Percentiles rank a stretch among this genome's conserved stretches.
phyloP scores from a whole-genome alignment of 2,329 filamentous ascomycete species.

The Thielaviopsis musarum region DNA sequence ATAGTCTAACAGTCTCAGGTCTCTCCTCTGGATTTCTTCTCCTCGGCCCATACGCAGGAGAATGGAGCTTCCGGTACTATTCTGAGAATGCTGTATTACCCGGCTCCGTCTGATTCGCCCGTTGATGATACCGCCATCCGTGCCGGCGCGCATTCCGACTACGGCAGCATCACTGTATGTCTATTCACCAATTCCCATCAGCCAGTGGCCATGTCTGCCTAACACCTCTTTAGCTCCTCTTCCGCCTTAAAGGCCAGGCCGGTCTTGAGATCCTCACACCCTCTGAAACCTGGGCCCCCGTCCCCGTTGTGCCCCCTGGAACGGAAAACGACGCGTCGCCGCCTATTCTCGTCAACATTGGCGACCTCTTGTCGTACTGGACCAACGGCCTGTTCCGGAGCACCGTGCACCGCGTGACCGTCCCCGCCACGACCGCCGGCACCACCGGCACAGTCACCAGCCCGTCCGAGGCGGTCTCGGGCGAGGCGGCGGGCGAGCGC shows the following conservation, averaged over 20 bases:
- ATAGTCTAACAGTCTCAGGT: constrained; percentile 19
- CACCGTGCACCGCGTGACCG: constrained; percentile 79
- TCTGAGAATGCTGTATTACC: constrained; percentile 59
- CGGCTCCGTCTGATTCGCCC: constrained; percentile 24
- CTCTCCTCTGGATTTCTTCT: constrained; percentile 36
- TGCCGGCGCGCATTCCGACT: constrained; percentile 85
- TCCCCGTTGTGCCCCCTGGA: constrained; percentile 46
- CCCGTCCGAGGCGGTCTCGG: background rate
- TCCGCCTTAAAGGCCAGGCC: constrained; percentile 70
- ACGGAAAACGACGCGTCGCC: constrained; percentile 41
- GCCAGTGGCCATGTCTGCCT: no score
- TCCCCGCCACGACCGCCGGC: constrained; percentile 24
- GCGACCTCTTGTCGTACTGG: constrained; percentile 65
- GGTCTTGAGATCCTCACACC: constrained; percentile 67
- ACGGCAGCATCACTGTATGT: constrained; percentile 42
- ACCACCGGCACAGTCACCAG: background rate
- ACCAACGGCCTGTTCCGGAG: constrained; percentile 74
- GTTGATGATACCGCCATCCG: constrained; percentile 37
- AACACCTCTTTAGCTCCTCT: constrained; percentile 38
- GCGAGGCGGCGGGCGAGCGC: constrained; percentile 28
- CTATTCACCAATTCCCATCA: background rate
- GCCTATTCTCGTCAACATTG: constrained; percentile 69
- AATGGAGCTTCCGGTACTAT: constrained; percentile 37
- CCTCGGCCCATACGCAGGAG: constrained; percentile 29
- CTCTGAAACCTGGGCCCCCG: constrained; percentile 40